Evolutionary conservation across 495 filamentous ascomycete genomes (phyloP).

Genomic region (Tuber magnatum): DNA sequence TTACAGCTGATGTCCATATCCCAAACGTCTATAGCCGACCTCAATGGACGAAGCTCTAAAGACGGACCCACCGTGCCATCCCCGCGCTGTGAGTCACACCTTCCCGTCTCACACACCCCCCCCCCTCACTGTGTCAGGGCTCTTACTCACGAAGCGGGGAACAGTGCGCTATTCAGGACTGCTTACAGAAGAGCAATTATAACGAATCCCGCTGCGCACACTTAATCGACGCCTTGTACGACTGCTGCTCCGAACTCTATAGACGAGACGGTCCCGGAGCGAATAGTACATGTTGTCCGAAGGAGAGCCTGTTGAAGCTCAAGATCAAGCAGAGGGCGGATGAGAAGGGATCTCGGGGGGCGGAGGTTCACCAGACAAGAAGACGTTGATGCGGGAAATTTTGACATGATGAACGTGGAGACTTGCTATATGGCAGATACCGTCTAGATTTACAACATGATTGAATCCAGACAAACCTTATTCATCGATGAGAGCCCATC

Average conservation of each 20-base stretch:
- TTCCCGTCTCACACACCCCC: conserved; percentile 59
- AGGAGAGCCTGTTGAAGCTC: conserved; percentile 64
- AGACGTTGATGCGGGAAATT: conserved; percentile 19
- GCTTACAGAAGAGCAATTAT: conserved; percentile 75
- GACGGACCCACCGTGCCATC: conserved; percentile 75
- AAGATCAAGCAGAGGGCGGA: conserved; percentile 78
- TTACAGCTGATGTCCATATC: conserved; percentile 25
- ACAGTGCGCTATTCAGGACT: conserved; percentile 53
- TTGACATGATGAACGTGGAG: not conserved
- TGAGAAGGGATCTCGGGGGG: conserved; percentile 35
- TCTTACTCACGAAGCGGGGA: not conserved
- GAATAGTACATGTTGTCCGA: conserved; percentile 72
- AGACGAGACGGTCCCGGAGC: conserved; percentile 68
- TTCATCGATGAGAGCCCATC: conserved; percentile 5
- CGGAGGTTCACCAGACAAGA: conserved; percentile 20
- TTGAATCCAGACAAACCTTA: conserved; percentile 3
- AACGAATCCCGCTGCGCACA: conserved; percentile 75
- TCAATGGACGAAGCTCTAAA: conserved; percentile 62
- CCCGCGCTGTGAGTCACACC: conserved; percentile 63
- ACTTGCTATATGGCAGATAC: conserved; percentile 1
- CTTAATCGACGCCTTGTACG: conserved; percentile 84
- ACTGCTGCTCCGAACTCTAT: conserved; percentile 91
- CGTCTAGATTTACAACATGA: conserved; percentile 1
- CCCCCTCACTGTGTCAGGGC: conserved; percentile 24
- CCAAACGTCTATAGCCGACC: conserved; percentile 40